Base-by-base conservation (phyloP, 2,329 filamentous ascomycete genomes). In the Claviceps pazoutovae region DNA sequence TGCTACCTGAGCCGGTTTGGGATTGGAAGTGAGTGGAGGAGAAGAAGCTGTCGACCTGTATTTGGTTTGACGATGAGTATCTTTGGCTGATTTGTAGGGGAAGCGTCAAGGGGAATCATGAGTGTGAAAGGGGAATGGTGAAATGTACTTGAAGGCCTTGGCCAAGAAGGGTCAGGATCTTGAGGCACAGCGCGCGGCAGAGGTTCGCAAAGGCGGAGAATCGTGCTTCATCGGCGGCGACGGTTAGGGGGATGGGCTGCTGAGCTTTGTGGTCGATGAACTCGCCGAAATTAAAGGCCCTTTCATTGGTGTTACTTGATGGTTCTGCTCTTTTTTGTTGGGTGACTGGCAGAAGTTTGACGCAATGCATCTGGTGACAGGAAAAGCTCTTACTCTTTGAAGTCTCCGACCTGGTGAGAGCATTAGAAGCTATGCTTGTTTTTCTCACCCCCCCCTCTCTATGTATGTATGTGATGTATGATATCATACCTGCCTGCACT, bases 221-320 rank as follows among this genome's bases (percentile, higher is more conserved):
- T 17, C 82, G 73, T 6, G 71, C 59, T 60, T 86, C 77, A 55
- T 86, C 73, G 1, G 73, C 58, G 16, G 69, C 63, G 2, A 97
- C 73, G 7, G 79, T 73, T 1, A 71, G 61, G 0, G 91, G 89
- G 1, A 97, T 73, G 8, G 85, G 83, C 65, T 97, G 91, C 55
- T 84, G 81, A 14, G 85, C 77, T 67, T 82, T 81, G 58, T 80
- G 76, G 56, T 80, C 59, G 53, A 72, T 63, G 63, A 93, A 95
- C 59, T 88, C 80, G 57, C 84, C 88, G 62, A 97, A 85, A 71
- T 97, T 98, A 75, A 97, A 91, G 39, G 85, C 88, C 71, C 89
- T 93, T 52, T 19, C 51, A 9, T 6, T 47, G 43, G 26, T 14
- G 7, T 41, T 43, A 48, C 9, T 34, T 34, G 30, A 11, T 11